Base-by-base conservation (phyloP, 371 early-diverging fungal genomes). In the Furculomyces boomerangus region DNA sequence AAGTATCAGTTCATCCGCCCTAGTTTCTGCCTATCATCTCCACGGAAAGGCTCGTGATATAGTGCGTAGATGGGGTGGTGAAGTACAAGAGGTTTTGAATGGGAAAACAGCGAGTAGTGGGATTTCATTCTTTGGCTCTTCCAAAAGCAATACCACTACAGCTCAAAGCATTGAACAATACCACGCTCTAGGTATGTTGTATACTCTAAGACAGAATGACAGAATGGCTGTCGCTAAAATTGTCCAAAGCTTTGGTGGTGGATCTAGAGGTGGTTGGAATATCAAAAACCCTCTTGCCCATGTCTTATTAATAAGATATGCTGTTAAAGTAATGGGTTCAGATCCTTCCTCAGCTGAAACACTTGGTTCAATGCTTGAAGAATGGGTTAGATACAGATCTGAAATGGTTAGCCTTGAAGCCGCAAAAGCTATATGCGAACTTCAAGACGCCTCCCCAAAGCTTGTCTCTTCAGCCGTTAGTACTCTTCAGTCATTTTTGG, bases 341-440 rank as follows among this genome's bases (percentile, higher is more conserved):
- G 75, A 67, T 44, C 27, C 60, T 54, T 85, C 88, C 55, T 74
- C 86, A 18, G 68, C 74, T 3, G 74, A 71, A 31, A 78, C 74
- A 56, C 74, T 96, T 56, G 86, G 84, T 62, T 83, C 85, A 46
- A 60, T 84, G 58, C 71, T 97, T 59, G 91, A 94, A 66, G 84
- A 80, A 26, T 93, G 83, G 80, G 73, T 94, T 53, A 72, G 88
- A 58, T 91, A 94, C 69, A 84, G 88, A 70, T 87, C 85, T 60
- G 95, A 98, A 59, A 92, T 96, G 88, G 96, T 98, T 50, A 86
- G 86, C 50, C 75, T 90, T 55, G 98, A 95, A 70, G 95, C 96
- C n/a, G 95, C 96, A 30, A 86, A 92, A 52, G 94, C 94, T 3
- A 89, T 93, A 62, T 94, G 93, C 69, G 79, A 85, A 51, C 79